Evolutionary conservation across 371 early-diverging fungal genomes (phyloP).

Genomic region (Amoeboaphelidium protococcarum): DNA sequence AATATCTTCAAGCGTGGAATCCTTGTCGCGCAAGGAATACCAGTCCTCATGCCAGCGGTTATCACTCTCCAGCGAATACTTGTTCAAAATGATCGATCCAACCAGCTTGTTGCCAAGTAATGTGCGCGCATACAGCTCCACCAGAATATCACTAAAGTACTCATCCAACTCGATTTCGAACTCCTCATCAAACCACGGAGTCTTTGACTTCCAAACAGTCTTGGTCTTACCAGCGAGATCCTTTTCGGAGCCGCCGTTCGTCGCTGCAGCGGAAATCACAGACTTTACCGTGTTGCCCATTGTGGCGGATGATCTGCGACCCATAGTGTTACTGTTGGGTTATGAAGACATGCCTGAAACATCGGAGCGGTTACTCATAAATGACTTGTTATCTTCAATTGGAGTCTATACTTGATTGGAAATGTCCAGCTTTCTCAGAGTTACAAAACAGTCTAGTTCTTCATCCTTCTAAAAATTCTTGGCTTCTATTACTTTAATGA

Average conservation of each 20-base stretch:
- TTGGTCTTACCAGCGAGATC: background rate
- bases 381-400: too few species aligned
- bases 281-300: too few species aligned
- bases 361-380: too few species aligned
- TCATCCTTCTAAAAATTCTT: background rate
- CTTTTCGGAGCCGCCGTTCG: too few species aligned
- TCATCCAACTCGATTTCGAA: conserved; percentile 1
- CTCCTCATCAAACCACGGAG: conserved; percentile 1
- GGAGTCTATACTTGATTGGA: too few species aligned
- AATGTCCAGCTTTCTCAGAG: too few species aligned
- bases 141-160: background rate
- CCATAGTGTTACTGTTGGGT: too few species aligned
- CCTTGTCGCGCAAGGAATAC: background rate
- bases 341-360: too few species aligned
- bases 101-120: background rate
- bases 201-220: background rate
- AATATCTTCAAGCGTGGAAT: background rate
- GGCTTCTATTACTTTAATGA: background rate
- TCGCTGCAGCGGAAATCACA: too few species aligned
- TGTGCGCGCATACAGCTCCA: background rate
- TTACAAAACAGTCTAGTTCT: background rate
- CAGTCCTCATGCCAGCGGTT: background rate
- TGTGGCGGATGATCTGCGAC: too few species aligned
- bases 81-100: background rate
- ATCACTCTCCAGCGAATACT: background rate